Evolutionary conservation across 192 early-diverging fungal species (phyloP), one percentile per base, ranked within the genome.

Genomic region (Endogone sp.): DNA sequence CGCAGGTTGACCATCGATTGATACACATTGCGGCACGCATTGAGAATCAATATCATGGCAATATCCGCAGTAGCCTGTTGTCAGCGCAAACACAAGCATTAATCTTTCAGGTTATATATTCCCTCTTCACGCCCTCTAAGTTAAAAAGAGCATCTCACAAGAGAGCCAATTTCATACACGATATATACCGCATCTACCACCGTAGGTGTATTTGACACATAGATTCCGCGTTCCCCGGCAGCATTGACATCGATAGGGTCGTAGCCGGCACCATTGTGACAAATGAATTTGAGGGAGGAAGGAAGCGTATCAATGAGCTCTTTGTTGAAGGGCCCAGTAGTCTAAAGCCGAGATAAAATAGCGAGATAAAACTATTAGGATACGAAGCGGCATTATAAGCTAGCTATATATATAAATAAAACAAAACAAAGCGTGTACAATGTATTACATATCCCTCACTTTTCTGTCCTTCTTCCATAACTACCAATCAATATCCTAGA

Each of bases 41-140:
- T 81, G 59, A 84, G 63, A 24, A 84, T 78, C 32, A 84, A 63
- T 25, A 80, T 72, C 63, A 78, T 77, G 31, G 75, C 76, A n/a
- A 73, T 76, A 31, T 84, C 83, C 3, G 80, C 83, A 1, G 80
- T 80, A 9, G 82, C 72, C 71, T 73, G 27, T 2, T 49, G 6
- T 49, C 37, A 49, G 37, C 6, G 37, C 37, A 16, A 49, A 16
- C 6, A 6, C 59, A 6, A 60, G 59, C 55, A 56, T 56, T n/a
- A 56, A 56, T n/a, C 55, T 11, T n/a, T n/a, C n/a, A n/a, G n/a
- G n/a, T n/a, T n/a, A n/a, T n/a, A n/a, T n/a, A n/a, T n/a, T n/a
- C n/a, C n/a, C n/a, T n/a, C n/a, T n/a, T n/a, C n/a, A n/a, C n/a
- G n/a, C n/a, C n/a, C n/a, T n/a, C n/a, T n/a, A n/a, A n/a, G n/a